phyloP scores from a whole-genome alignment of 257 asterid species.

The Hygrophila difformis region DNA sequence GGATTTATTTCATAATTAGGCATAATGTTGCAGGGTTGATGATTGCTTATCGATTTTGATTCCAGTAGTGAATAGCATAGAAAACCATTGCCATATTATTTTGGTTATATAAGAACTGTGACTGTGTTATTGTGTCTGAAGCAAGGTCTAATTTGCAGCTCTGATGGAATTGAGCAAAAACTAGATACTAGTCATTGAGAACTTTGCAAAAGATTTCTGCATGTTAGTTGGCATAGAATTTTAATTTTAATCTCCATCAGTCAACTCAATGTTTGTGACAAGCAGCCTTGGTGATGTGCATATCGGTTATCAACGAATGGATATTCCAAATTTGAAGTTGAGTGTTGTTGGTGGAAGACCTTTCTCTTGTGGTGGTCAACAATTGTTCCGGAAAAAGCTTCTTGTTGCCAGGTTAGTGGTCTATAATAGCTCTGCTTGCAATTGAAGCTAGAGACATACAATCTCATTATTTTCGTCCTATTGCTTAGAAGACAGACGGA shows the following conservation, averaged over 20 bases:
- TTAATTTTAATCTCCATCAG: conserved; percentile 6
- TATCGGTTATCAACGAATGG: conserved; percentile 69
- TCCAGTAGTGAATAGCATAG: too few species aligned
- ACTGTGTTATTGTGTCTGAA: too few species aligned
- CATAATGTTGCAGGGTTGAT: too few species aligned
- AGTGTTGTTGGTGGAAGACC: conserved; percentile 96
- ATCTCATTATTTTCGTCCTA: neutral
- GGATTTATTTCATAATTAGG: too few species aligned
- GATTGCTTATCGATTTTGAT: too few species aligned
- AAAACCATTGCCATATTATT: too few species aligned
- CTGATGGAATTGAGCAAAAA: too few species aligned
- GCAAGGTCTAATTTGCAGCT: too few species aligned
- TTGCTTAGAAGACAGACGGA: conserved; percentile 4
- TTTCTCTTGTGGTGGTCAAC: conserved; percentile 78
- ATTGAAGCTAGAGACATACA: neutral
- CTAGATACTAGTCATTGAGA: neutral
- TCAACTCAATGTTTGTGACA: conserved; percentile 20
- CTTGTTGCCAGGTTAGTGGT: conserved; percentile 57
- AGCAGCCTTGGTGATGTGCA: conserved; percentile 86
- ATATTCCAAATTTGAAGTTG: conserved; percentile 53
- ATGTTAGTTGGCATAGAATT: neutral
- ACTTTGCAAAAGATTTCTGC: neutral
- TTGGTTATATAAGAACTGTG: too few species aligned
- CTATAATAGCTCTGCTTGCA: neutral
- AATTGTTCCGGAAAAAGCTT: conserved; percentile 48